phyloP scores from a whole-genome alignment of 371 early-diverging fungal species.

The Gilbertella persicaria region DNA sequence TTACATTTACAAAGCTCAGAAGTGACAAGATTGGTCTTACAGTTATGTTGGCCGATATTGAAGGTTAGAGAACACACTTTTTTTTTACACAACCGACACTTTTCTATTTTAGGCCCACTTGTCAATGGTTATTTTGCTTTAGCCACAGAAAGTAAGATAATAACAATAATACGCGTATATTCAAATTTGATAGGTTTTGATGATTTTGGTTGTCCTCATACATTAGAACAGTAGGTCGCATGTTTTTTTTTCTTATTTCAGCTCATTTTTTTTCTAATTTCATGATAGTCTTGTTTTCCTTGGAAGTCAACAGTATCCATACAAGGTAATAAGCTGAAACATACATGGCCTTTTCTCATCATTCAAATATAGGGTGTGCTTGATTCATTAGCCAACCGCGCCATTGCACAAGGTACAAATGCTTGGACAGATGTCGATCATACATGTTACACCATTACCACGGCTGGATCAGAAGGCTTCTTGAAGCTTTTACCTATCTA shows the following conservation, averaged over 20 bases:
- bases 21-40: conserved; percentile 61
- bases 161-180: neutral
- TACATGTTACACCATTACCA: conserved; percentile 67
- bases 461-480: conserved; percentile 72
- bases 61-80: conserved; percentile 40
- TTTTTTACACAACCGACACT: neutral
- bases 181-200: conserved; percentile 50
- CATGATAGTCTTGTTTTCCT: conserved; percentile 58
- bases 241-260: neutral
- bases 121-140: conserved; percentile 68
- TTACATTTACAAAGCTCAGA: conserved; percentile 56
- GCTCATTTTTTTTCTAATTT: neutral
- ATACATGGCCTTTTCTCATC: neutral
- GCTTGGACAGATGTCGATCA: conserved; percentile 68
- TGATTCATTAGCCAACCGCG: conserved; percentile 69
- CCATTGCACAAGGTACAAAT: conserved; percentile 72
- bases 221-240: conserved; percentile 64
- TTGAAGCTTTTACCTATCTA: conserved; percentile 59
- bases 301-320: conserved; percentile 70
- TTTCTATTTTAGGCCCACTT: conserved; percentile 50
- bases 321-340: too few relatives aligned
- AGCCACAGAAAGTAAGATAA: conserved; percentile 63
- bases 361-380: conserved; percentile 54
- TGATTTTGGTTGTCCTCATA: conserved; percentile 72
- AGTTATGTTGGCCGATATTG: conserved; percentile 62